Base-by-base conservation (phyloP, 768 basidiomycete genomes). In the Mycena kentingensis region DNA sequence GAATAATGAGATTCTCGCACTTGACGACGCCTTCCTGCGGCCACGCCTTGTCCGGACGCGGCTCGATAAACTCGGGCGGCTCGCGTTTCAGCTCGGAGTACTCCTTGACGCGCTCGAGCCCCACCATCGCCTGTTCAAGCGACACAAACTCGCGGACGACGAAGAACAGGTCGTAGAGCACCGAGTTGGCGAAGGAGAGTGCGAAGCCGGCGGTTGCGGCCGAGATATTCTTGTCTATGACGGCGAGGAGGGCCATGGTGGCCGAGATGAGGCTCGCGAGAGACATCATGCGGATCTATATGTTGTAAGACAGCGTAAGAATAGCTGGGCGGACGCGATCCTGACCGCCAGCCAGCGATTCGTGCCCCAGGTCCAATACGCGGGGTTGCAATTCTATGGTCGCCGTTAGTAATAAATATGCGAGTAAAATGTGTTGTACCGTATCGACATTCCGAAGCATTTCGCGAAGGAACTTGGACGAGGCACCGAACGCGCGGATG, bases 351-450 rank as follows among this genome's bases (percentile, higher is more conserved):
- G 74, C 94, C 94, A 97, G 31, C 93, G 84, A 65, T 93, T 94
- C 8, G 94, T 88, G 71, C 84, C 88, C 89, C 88, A 93, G 79
- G 88, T 87, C 93, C 93, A 95, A 62, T 88, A 93, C 63, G 82
- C 85, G 3, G 90, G 90, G 61, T 82, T 88, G 13, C 79, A 56
- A 48, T 78, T 80, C 76, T 79, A 46, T 27, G 3, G 22, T 42
- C 16, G 11, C 19, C n/a, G 8, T 46, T 45, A 41, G 28, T 32
- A 32, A 25, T 21, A 5, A 29, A 50, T 19, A 8, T 36, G n/a
- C 16, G 16, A 51, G 57, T 11, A 45, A 46, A 38, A 32, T 32
- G 25, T 16, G 19, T 67, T 42, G 46, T 32, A 36, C 85, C 31
- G 88, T 90, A 63, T 92, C 90, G n/a, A 88, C 85, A 52, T 81